A percentile compares a stretch with the other conserved stretches of the same genome.
phyloP scores from a whole-genome alignment of 169 alveolate genomes.

The Cryptosporidium baileyi region DNA sequence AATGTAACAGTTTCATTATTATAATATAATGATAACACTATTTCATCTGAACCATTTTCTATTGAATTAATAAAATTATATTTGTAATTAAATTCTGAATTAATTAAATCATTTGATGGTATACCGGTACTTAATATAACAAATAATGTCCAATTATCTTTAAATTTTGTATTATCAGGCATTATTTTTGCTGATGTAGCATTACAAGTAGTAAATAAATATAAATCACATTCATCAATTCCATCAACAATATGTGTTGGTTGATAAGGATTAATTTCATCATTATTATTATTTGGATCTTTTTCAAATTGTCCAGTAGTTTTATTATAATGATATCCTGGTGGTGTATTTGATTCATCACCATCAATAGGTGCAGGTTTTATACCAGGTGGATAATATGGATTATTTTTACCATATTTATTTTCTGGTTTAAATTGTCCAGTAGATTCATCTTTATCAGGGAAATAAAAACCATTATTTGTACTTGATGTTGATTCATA shows the following conservation, averaged over 20 bases:
- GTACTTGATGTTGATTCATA: constrained; percentile 5
- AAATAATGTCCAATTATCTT: constrained; percentile 28
- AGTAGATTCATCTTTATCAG: not conserved
- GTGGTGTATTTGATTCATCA: not conserved
- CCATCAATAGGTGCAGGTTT: constrained; percentile 52
- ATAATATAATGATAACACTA: constrained; percentile 4
- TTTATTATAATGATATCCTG: not conserved
- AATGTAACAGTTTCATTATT: not conserved
- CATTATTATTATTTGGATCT: not conserved
- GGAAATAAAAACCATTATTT: constrained; percentile 13
- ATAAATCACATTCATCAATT: not conserved
- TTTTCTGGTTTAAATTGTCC: constrained; percentile 1
- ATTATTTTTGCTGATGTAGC: constrained; percentile 26
- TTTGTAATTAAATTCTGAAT: not conserved
- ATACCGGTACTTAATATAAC: constrained; percentile 32
- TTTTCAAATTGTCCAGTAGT: constrained; percentile 50
- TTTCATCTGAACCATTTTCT: not conserved
- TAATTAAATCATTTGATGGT: not conserved
- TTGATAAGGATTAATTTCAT: not conserved
- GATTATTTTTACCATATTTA: constrained; percentile 1
- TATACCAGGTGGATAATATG: constrained; percentile 26
- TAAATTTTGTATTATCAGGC: constrained; percentile 16
- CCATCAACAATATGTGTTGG: constrained; percentile 37
- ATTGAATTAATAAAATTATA: constrained; percentile 16
- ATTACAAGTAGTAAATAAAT: constrained; percentile 12